These are phyloP conservation scores for Diaporthe batatas DNA, from an alignment of 2,329 filamentous ascomycete species.

Conservation along the genomic window DNA sequence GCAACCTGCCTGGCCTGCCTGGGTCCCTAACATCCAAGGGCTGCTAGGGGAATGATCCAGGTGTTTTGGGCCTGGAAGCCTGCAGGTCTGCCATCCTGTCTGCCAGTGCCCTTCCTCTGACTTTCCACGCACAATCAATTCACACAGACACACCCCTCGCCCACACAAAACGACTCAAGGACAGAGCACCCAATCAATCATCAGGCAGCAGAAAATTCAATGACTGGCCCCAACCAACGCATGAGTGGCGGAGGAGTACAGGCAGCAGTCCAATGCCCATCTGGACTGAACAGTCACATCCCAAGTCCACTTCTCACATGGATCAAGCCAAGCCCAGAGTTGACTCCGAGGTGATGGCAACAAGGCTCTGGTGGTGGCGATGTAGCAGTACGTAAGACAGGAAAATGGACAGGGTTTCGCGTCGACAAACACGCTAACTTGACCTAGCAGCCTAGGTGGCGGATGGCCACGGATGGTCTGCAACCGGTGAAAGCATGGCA, in stretches of 20 bases:
- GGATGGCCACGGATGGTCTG: background rate
- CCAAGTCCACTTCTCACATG: background rate
- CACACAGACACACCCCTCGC: background rate
- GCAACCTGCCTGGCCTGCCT: background rate
- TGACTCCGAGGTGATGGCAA: background rate
- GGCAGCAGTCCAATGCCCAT: background rate
- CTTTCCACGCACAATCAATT: background rate
- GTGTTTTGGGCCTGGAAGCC: background rate
- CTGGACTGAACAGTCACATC: background rate
- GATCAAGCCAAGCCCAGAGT: no score
- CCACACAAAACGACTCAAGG: background rate
- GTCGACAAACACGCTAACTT: slow-evolving; percentile 14
- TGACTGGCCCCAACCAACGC: slow-evolving; percentile 2
- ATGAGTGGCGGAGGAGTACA: background rate
- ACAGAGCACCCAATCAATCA: slow-evolving; percentile 6
- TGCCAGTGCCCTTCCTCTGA: background rate
- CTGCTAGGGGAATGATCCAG: background rate
- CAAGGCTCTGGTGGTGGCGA: slow-evolving; percentile 7
- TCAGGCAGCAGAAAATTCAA: background rate
- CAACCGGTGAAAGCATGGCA: background rate
- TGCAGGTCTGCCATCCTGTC: background rate
- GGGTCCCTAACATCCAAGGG: background rate
- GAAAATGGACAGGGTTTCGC: slow-evolving; percentile 14
- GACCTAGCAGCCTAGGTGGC: background rate
- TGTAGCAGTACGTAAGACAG: background rate